A percentile compares a stretch with the other conserved stretches of the same genome.
These are phyloP conservation scores for Haplosporangium sp. DNA, from an alignment of 371 early-diverging fungal genomes.

Conservation along the genomic window DNA sequence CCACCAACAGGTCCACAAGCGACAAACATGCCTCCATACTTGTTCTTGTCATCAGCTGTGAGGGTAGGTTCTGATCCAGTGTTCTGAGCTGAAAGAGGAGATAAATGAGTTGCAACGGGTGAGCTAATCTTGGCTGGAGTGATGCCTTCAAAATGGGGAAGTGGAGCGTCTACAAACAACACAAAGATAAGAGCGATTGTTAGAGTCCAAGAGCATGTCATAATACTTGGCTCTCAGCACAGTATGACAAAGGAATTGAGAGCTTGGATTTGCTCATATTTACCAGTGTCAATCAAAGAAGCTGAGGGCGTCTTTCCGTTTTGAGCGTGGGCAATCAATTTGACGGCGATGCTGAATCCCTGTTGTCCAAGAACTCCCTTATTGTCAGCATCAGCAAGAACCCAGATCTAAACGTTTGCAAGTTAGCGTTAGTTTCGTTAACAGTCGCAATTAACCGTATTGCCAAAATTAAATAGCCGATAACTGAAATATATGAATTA, in stretches of 20 bases:
- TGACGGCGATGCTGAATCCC: slow-evolving; percentile 85
- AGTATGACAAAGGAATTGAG: neutral
- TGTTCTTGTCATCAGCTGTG: slow-evolving; percentile 69
- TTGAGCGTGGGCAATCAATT: slow-evolving; percentile 91
- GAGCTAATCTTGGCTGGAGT: slow-evolving; percentile 29
- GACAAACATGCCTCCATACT: slow-evolving; percentile 79
- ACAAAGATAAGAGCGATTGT: neutral
- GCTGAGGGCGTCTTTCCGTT: slow-evolving; percentile 69
- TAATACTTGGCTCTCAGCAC: neutral
- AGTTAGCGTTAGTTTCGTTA: neutral
- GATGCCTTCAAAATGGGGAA: slow-evolving; percentile 41
- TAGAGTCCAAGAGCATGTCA: neutral
- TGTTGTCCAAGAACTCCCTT: slow-evolving; percentile 80
- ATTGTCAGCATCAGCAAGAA: slow-evolving; percentile 79
- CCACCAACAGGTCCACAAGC: slow-evolving; percentile 76
- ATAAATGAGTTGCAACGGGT: slow-evolving; percentile 32
- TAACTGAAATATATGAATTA: neutral
- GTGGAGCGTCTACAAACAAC: slow-evolving; percentile 26
- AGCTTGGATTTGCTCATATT: slow-evolving; percentile 3
- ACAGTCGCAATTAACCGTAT: slow-evolving; percentile 6
- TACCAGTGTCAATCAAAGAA: slow-evolving; percentile 61
- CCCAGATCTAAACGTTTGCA: slow-evolving; percentile 77
- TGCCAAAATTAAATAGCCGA: neutral
- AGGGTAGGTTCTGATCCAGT: slow-evolving; percentile 39
- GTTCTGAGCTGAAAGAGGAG: slow-evolving; percentile 48